Evolutionary conservation across 2,329 filamentous ascomycete genomes (phyloP).

Genomic region (Chaetomiaceae sp.): DNA sequence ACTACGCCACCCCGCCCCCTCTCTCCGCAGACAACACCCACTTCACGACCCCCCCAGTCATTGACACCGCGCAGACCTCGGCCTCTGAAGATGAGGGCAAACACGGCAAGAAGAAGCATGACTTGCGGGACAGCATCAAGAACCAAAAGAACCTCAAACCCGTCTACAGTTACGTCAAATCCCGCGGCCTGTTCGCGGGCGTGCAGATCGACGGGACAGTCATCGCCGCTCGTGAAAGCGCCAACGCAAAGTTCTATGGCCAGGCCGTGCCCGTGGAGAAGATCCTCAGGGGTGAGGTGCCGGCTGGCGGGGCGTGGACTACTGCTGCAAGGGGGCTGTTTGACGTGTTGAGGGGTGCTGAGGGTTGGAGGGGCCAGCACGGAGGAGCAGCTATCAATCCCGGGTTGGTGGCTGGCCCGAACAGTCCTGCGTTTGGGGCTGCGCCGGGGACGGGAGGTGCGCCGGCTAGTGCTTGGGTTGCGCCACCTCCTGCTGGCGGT

Average conservation of each 20-base stretch:
- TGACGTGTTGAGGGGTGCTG: conserved; percentile 35
- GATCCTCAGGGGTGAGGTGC: conserved; percentile 45
- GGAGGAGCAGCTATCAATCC: neutral
- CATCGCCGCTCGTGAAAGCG: conserved; percentile 78
- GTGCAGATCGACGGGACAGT: conserved; percentile 84
- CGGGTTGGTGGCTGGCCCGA: no score
- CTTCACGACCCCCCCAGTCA: conserved; percentile 10
- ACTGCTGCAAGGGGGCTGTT: conserved; percentile 31
- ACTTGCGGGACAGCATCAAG: conserved; percentile 28
- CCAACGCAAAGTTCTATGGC: conserved; percentile 83
- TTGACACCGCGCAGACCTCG: conserved; percentile 7
- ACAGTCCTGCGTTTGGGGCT: neutral
- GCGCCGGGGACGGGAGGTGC: neutral
- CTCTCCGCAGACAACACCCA: conserved; percentile 20
- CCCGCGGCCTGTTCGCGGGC: conserved; percentile 80
- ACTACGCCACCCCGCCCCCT: conserved; percentile 19
- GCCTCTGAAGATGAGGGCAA: conserved; percentile 8
- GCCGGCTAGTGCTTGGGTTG: neutral
- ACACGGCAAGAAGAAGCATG: conserved; percentile 7
- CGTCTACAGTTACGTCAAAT: conserved; percentile 74
- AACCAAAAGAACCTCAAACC: conserved; percentile 30
- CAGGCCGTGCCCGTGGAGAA: conserved; percentile 45
- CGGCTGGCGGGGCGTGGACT: conserved; percentile 31
- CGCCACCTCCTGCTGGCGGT: neutral
- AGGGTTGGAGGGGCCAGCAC: conserved; percentile 27